Conservation (phyloP, 805 yeast species). For the Candida odintsovae region DNA sequence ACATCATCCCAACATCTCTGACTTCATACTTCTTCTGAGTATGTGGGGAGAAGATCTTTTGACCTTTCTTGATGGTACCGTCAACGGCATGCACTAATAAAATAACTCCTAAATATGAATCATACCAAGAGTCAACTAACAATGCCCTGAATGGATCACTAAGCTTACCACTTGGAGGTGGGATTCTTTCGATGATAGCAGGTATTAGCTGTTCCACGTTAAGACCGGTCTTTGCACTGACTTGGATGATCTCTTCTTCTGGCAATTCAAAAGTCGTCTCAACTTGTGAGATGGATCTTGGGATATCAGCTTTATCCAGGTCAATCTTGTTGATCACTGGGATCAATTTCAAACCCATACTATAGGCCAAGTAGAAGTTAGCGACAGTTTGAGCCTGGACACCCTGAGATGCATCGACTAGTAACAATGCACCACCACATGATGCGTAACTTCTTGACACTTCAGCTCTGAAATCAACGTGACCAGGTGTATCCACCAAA, state of each 20-base stretch:
- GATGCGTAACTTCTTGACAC: conserved; percentile 93
- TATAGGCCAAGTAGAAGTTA: conserved; percentile 84
- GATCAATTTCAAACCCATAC: conserved; percentile 71
- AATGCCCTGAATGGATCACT: conserved; percentile 60
- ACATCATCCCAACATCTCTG: conserved; percentile 92
- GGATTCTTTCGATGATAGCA: conserved; percentile 72
- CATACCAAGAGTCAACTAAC: conserved; percentile 97
- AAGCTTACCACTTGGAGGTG: conserved; percentile 60
- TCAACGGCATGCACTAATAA: conserved; percentile 80
- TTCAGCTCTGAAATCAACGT: conserved; percentile 92
- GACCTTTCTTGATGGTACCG: conserved; percentile 71
- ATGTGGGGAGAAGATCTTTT: conserved; percentile 70
- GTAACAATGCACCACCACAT: conserved; percentile 86
- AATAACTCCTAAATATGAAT: conserved; percentile 86
- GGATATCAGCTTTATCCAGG: conserved; percentile 79
- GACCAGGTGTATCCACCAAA: conserved; percentile 96
- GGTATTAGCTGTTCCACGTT: conserved; percentile 80
- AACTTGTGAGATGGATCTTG: conserved; percentile 78
- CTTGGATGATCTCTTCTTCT: conserved; percentile 66
- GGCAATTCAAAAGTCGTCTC: conserved; percentile 77
- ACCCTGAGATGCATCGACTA: conserved; percentile 95
- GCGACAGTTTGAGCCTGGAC: conserved; percentile 99
- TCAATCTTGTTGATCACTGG: conserved; percentile 94
- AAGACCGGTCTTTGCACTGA: conserved; percentile 87
- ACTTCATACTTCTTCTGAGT: conserved; percentile 75